phyloP scores from a whole-genome alignment of 106 monocot genomes.

The Allium fistulosum region DNA sequence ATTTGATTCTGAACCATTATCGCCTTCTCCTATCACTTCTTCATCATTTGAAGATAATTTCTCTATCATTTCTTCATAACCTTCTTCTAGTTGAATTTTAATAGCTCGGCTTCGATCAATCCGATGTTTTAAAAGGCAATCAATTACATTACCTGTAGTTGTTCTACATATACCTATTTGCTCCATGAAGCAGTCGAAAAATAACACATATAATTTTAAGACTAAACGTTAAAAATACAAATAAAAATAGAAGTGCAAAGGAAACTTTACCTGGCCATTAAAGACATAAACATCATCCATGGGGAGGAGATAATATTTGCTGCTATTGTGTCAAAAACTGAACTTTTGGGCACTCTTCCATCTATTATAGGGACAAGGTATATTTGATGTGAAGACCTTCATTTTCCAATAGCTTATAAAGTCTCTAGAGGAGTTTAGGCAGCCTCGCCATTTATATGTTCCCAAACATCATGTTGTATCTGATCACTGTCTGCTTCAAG shows the following conservation, averaged over 20 bases:
- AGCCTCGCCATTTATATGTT: conserved; percentile 47
- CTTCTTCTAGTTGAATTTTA: conserved; percentile 29
- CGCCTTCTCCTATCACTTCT: conserved; percentile 32
- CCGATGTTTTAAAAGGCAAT: conserved; percentile 85
- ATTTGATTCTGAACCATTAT: conserved; percentile 14
- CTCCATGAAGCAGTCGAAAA: conserved; percentile 9
- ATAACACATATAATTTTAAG: not conserved
- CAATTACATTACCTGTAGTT: conserved; percentile 95
- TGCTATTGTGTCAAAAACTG: conserved; percentile 86
- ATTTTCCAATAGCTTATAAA: conserved; percentile 66
- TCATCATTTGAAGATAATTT: conserved; percentile 57
- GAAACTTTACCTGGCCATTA: conserved; percentile 79
- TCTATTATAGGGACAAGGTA: conserved; percentile 94
- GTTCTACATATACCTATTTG: conserved; percentile 98
- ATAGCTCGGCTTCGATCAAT: conserved; percentile 79
- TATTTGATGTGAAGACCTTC: conserved; percentile 86
- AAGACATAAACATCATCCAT: conserved; percentile 82
- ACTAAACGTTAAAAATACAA: no score
- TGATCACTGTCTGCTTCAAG: conserved; percentile 87
- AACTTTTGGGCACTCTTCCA: conserved; percentile 97
- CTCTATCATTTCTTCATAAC: conserved; percentile 26
- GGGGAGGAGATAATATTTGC: conserved; percentile 58
- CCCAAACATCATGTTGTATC: conserved; percentile 83
- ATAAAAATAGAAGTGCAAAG: not conserved
- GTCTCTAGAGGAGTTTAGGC: conserved; percentile 86